Evolutionary conservation across 2,329 filamentous ascomycete species (phyloP).

Genomic region (Lecanicillium sp.): DNA sequence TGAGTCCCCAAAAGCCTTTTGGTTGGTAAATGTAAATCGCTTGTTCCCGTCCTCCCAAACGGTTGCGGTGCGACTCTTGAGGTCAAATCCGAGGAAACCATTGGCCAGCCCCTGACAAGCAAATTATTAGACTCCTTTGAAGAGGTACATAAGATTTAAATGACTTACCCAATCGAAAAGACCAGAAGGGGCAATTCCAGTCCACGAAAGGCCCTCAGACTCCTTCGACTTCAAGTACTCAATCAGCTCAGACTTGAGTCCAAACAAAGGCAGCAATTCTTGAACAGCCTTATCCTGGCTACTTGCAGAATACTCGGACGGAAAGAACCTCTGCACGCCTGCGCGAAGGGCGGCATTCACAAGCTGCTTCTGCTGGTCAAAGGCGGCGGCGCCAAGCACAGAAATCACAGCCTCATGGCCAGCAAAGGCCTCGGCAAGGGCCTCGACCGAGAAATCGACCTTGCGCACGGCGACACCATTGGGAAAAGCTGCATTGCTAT

Average conservation of each 20-base stretch:
- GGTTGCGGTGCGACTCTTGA: slow-evolving; percentile 8
- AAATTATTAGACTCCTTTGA: too few species aligned
- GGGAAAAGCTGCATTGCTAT: slow-evolving; percentile 9
- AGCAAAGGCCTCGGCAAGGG: slow-evolving; percentile 9
- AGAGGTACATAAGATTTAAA: too few species aligned
- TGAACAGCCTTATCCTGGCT: slow-evolving; percentile 17
- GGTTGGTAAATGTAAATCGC: slow-evolving; percentile 11
- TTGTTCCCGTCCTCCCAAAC: slow-evolving; percentile 11
- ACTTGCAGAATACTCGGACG: slow-evolving; percentile 37
- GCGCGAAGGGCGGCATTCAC: slow-evolving; percentile 44
- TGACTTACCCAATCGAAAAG: slow-evolving; percentile 15
- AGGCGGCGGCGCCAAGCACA: slow-evolving; percentile 27
- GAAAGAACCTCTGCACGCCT: slow-evolving; percentile 45
- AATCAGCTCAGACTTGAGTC: slow-evolving; percentile 12
- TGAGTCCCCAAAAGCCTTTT: slow-evolving; percentile 31
- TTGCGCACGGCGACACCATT: slow-evolving; percentile 4
- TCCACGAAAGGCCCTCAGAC: slow-evolving; percentile 14
- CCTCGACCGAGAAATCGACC: slow-evolving; percentile 10
- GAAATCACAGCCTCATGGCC: slow-evolving; percentile 24
- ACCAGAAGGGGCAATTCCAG: slow-evolving; percentile 23
- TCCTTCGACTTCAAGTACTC: slow-evolving; percentile 10
- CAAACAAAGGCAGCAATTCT: slow-evolving; percentile 12
- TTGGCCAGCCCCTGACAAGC: slow-evolving; percentile 6
- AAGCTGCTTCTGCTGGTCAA: slow-evolving; percentile 37
- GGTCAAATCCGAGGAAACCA: slow-evolving; percentile 11